Evolutionary conservation across 352 stramenopile species (phyloP).

Genomic region (Phytopythium kandeliae): DNA sequence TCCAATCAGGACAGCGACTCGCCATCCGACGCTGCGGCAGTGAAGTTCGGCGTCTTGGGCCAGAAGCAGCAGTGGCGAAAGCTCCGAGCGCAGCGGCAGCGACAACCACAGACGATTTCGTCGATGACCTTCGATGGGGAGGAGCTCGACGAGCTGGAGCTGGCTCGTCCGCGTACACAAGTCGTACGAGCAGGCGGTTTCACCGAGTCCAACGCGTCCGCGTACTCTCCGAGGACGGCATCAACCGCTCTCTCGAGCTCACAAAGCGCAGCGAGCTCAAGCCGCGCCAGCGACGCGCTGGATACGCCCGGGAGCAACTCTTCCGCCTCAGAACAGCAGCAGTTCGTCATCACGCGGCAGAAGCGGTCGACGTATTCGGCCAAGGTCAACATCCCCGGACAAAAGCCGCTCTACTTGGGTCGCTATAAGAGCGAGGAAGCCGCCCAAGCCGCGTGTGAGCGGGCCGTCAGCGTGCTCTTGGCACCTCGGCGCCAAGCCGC

Average conservation of each 20-base stretch:
- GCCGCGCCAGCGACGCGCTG: background rate
- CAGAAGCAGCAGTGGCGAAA: conserved; percentile 67
- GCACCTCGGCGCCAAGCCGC: conserved; percentile 25
- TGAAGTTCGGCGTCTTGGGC: conserved; percentile 47
- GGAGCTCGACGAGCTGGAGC: conserved; percentile 3
- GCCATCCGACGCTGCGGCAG: conserved; percentile 3
- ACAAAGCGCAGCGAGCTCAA: background rate
- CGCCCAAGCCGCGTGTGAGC: conserved; percentile 52
- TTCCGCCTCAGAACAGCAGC: conserved; percentile 15
- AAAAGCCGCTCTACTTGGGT: conserved; percentile 66
- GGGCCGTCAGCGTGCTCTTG: conserved; percentile 42
- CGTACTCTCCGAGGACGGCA: conserved; percentile 11
- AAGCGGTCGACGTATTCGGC: conserved; percentile 55
- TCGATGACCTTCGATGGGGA: conserved; percentile 27
- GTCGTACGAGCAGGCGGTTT: no score
- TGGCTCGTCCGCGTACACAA: no score
- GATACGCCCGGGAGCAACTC: conserved; percentile 1
- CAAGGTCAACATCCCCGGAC: conserved; percentile 47
- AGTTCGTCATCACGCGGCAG: conserved; percentile 50
- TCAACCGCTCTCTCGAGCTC: background rate
- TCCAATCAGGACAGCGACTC: conserved; percentile 36
- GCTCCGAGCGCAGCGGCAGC: conserved; percentile 26
- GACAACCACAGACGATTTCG: conserved; percentile 30
- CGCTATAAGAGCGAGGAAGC: conserved; percentile 61
- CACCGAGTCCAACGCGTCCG: background rate